phyloP scores from a whole-genome alignment of 371 early-diverging fungal species.

The Lichtheimia corymbifera region DNA sequence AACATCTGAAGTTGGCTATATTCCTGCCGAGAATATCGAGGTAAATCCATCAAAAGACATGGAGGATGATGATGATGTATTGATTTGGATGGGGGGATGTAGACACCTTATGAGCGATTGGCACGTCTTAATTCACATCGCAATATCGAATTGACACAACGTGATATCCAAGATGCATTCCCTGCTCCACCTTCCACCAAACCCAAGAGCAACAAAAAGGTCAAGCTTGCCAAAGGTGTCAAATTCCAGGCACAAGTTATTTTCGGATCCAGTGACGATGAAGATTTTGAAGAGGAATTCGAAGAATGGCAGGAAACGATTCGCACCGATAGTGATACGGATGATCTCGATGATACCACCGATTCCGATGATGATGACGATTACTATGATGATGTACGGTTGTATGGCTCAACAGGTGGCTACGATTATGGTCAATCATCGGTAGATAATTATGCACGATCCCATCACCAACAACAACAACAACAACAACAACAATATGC shows the following conservation, averaged over 20 bases:
- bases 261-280: slow-evolving; percentile 52
- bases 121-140: slow-evolving; percentile 89
- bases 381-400: slow-evolving; percentile 22
- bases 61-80: not conserved
- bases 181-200: slow-evolving; percentile 46
- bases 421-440: slow-evolving; percentile 10
- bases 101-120: slow-evolving; percentile 89
- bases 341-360: slow-evolving; percentile 24
- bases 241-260: slow-evolving; percentile 54
- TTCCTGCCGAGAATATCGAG: slow-evolving; percentile 97
- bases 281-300: slow-evolving; percentile 52
- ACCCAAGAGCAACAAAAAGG: slow-evolving; percentile 31
- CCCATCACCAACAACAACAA: slow-evolving; percentile 12
- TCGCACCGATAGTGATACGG: slow-evolving; percentile 21
- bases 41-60: slow-evolving; percentile 26
- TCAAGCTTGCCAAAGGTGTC: slow-evolving; percentile 47
- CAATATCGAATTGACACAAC: slow-evolving; percentile 65
- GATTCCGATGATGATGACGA: slow-evolving; percentile 31
- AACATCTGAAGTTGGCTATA: slow-evolving; percentile 91
- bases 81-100: slow-evolving; percentile 6
- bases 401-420: not conserved
- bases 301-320: slow-evolving; percentile 50
- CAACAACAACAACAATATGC: slow-evolving; percentile 7
- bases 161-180: slow-evolving; percentile 48
- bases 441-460: slow-evolving; percentile 5